Conservation (phyloP, 2,329 filamentous ascomycete species). For the Exserohilum rostratum region DNA sequence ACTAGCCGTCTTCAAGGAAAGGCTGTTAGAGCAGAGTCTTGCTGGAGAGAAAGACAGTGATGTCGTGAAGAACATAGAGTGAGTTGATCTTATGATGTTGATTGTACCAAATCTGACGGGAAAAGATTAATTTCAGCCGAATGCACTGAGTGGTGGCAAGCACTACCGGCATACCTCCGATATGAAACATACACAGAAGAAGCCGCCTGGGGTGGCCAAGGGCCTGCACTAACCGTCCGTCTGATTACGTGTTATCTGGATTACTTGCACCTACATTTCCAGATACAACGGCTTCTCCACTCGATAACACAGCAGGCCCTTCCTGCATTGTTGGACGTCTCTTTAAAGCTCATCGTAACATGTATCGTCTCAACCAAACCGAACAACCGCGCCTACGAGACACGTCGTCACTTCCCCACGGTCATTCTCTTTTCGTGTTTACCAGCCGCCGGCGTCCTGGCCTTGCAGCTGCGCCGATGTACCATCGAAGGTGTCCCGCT, state of each 20-base stretch:
- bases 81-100: constrained; percentile 6
- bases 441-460: constrained; percentile 44
- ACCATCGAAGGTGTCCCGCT: constrained; percentile 42
- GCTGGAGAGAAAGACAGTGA: constrained; percentile 40
- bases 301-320: constrained; percentile 41
- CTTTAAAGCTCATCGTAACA: constrained; percentile 41
- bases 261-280: constrained; percentile 43
- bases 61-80: constrained; percentile 40
- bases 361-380: constrained; percentile 42
- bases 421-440: constrained; percentile 46
- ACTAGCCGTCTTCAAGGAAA: constrained; percentile 39
- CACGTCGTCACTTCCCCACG: constrained; percentile 41
- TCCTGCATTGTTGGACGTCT: constrained; percentile 40
- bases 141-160: constrained; percentile 36
- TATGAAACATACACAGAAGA: constrained; percentile 46
- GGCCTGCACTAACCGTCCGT: constrained; percentile 30
- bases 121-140: constrained; percentile 36
- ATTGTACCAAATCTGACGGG: constrained; percentile 5
- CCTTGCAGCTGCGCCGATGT: constrained; percentile 42
- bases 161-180: constrained; percentile 37
- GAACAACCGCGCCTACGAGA: constrained; percentile 37
- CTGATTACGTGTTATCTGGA: constrained; percentile 44
- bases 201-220: constrained; percentile 35
- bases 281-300: constrained; percentile 42
- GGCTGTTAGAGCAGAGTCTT: constrained; percentile 40